Evolutionary conservation across 2,329 filamentous ascomycete genomes (phyloP).

Genomic region (Nectriaceae sp.): DNA sequence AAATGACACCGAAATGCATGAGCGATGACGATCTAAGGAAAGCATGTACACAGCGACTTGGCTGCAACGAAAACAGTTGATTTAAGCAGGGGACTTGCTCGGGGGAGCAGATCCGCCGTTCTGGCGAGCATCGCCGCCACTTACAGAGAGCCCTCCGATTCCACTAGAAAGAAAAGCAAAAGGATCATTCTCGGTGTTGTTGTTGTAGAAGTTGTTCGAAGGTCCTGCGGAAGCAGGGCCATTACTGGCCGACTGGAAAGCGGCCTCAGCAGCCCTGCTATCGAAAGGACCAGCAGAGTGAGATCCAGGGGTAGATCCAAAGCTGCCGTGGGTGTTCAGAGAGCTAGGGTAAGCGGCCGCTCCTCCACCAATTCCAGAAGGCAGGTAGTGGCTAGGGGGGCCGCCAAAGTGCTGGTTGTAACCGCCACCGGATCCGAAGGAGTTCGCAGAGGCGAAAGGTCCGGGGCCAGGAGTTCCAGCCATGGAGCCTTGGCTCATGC

Average conservation of each 20-base stretch:
- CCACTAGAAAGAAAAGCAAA: conserved; percentile 79
- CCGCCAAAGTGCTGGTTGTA: conserved; percentile 83
- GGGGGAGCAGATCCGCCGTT: conserved; percentile 59
- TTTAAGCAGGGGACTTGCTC: conserved; percentile 62
- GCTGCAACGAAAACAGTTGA: conserved; percentile 19
- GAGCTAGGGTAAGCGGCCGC: conserved; percentile 74
- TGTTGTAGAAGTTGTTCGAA: conserved; percentile 54
- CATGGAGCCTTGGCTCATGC: conserved; percentile 88
- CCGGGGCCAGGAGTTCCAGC: conserved; percentile 77
- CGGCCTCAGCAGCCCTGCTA: conserved; percentile 89
- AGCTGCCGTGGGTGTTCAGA: conserved; percentile 72
- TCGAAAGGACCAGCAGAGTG: conserved; percentile 88
- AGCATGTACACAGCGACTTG: conserved; percentile 28
- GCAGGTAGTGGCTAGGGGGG: conserved; percentile 86
- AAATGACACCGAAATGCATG: conserved; percentile 27
- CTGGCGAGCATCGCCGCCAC: conserved; percentile 63
- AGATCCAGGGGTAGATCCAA: conserved; percentile 72
- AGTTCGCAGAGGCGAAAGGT: conserved; percentile 69
- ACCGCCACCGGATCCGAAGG: conserved; percentile 66
- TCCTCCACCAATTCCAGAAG: conserved; percentile 75
- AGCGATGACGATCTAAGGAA: conserved; percentile 28
- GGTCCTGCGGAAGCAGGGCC: conserved; percentile 76
- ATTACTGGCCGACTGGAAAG: conserved; percentile 87
- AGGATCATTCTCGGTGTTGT: conserved; percentile 70
- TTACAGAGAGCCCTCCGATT: conserved; percentile 72